A percentile compares a stretch with the other conserved stretches of the same genome.
phyloP scores from a whole-genome alignment of 202 grass and related monocot genomes.

The Hordeum pubiflorum region DNA sequence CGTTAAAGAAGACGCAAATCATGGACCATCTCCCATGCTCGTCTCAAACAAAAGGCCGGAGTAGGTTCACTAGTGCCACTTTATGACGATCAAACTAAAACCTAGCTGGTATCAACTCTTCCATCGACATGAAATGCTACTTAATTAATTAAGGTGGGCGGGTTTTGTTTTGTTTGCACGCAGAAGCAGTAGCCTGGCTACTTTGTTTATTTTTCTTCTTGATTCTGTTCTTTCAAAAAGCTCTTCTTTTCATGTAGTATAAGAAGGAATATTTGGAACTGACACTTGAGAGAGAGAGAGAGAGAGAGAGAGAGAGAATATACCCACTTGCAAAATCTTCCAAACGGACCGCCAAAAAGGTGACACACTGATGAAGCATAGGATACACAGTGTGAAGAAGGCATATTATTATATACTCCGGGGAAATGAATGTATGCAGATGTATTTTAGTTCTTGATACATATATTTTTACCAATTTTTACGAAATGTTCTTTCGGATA shows the following conservation, averaged over 20 bases:
- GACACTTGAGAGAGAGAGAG: no score
- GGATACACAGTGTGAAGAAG: background rate
- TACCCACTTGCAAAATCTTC: conserved; percentile 4
- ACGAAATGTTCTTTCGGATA: no score
- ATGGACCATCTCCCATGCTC: conserved; percentile 18
- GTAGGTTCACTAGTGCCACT: conserved; percentile 10
- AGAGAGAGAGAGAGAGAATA: background rate
- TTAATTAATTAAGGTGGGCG: background rate
- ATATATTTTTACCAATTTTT: no score
- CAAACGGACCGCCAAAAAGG: conserved; percentile 27
- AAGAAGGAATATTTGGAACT: background rate
- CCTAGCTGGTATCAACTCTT: background rate
- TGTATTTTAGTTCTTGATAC: no score
- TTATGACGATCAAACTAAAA: background rate
- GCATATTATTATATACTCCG: background rate
- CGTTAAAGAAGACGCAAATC: background rate
- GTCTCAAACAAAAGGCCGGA: conserved; percentile 20
- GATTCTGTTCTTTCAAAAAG: background rate
- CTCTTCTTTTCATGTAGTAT: background rate
- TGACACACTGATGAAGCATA: background rate
- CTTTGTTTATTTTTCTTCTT: no score
- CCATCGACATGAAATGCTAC: background rate
- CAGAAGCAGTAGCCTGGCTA: no score
- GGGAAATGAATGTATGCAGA: no score
- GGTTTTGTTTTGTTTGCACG: background rate